Evolutionary conservation across 176 grass and related monocot species (phyloP), one percentile per base, ranked within the genome.

Genomic region (Miscanthus lutarioriparius): DNA sequence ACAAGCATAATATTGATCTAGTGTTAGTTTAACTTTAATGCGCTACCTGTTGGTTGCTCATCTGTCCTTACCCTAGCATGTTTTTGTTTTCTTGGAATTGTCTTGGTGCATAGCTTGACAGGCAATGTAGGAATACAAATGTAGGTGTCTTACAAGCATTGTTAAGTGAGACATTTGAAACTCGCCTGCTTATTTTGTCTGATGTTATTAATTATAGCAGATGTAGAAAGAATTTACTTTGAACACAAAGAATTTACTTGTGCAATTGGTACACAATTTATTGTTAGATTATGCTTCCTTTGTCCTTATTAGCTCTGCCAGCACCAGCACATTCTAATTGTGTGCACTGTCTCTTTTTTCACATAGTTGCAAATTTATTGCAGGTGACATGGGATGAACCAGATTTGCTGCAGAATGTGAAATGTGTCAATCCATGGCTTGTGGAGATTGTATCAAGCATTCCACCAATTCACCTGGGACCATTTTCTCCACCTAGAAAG

Each of bases 311-410:
- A 33, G 25, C 61, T 70, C 26, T 67, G 20, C 45, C 8, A 66
- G 33, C 58, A 20, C 4, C 67, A 74, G 32, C 37, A 27, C 7
- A 15, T 86, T 25, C 3, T 75, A 41, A n/a, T 6, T 45, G 9
- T 75, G 13, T 64, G 25, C 35, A 26, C 39, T 69, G 2, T 48
- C 2, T 70, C 10, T 16, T 48, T 79, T 53, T 58, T 44, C 67
- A 79, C 48, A 63, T 72, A 23, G 39, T 76, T 71, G 15, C 40
- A 10, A 76, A 80, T 76, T 87, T 71, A 45, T 72, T 90, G 62
- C 83, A 95, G 93, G 90, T 92, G 80, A 63, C 93, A 56, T 95
- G 93, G 93, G 93, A 95, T 88, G 93, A 95, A 84, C 93, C 93
- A 20, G 93, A 92, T 71, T 78, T 95, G 59, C 78, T 95, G 56